A percentile compares a stretch with the other conserved stretches of the same genome.
Evolutionary conservation across 495 filamentous ascomycete species (phyloP).

Genomic region (Penicillium cataractarum): DNA sequence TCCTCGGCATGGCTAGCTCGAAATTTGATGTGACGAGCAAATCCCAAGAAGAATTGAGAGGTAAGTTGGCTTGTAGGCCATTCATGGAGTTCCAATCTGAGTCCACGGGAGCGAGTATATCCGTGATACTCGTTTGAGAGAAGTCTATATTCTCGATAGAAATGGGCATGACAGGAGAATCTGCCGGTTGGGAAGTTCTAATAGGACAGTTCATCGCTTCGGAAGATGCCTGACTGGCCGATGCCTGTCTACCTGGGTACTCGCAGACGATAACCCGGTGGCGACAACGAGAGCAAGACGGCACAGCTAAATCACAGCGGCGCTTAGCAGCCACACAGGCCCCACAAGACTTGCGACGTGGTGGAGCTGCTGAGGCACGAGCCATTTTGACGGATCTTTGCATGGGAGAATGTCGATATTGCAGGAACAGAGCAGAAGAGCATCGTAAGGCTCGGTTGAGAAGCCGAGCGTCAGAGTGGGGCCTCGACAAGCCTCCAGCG

Average conservation of each 20-base stretch:
- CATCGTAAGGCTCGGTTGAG: background rate
- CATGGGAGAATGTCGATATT: background rate
- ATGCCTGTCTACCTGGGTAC: conserved; percentile 40
- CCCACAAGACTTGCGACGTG: conserved; percentile 55
- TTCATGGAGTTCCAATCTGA: background rate
- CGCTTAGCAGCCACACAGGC: conserved; percentile 58
- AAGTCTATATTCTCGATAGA: background rate
- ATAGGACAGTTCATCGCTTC: background rate
- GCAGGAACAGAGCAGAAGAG: background rate
- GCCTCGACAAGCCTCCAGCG: conserved; percentile 17
- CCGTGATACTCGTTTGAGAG: background rate
- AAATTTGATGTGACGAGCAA: background rate
- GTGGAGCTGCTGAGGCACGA: conserved; percentile 30
- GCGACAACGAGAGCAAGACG: conserved; percentile 52
- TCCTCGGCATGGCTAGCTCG: conserved; percentile 11
- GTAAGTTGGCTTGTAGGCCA: background rate
- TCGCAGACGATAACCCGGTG: conserved; percentile 45
- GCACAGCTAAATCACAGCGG: conserved; percentile 52
- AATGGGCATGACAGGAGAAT: background rate
- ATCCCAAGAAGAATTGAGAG: background rate
- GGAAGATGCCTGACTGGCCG: background rate
- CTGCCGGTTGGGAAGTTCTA: background rate
- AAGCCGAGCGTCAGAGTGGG: background rate
- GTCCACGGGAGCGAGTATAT: background rate
- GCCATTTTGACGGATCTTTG: background rate